phyloP scores from a whole-genome alignment of 371 early-diverging fungal species.

The Rhizopus sp. region DNA sequence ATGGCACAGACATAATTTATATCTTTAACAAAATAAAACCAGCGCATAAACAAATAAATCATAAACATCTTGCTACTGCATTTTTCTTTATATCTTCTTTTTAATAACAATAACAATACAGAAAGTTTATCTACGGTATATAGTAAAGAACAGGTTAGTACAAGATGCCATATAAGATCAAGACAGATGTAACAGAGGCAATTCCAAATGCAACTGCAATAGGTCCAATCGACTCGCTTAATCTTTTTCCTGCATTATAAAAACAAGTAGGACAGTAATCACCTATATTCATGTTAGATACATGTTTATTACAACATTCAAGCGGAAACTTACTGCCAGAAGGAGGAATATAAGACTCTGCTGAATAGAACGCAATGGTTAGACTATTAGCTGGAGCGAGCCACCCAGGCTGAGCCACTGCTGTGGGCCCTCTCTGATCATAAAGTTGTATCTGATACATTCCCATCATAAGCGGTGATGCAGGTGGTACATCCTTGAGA shows the following conservation, averaged over 20 bases:
- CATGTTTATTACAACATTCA: not conserved
- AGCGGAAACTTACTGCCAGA: conserved; percentile 27
- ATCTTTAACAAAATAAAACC: no score
- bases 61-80: not conserved
- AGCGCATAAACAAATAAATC: no score
- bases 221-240: conserved; percentile 28
- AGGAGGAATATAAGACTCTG: conserved; percentile 31
- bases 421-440: conserved; percentile 50
- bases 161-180: conserved; percentile 37
- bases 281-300: conserved; percentile 19
- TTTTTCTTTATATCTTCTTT: not conserved
- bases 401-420: conserved; percentile 40
- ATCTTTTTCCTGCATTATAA: conserved; percentile 35
- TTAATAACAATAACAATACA: not conserved
- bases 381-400: conserved; percentile 33
- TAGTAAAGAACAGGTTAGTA: conserved; percentile 5
- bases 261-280: conserved; percentile 47
- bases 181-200: conserved; percentile 36
- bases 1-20: not conserved
- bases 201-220: conserved; percentile 38
- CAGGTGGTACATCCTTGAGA: conserved; percentile 37
- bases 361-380: conserved; percentile 46
- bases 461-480: conserved; percentile 47
- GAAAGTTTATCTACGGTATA: not conserved
- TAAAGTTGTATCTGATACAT: conserved; percentile 46